Base-by-base conservation (phyloP, 2,329 filamentous ascomycete genomes). In the Chaetomium olivaceum region DNA sequence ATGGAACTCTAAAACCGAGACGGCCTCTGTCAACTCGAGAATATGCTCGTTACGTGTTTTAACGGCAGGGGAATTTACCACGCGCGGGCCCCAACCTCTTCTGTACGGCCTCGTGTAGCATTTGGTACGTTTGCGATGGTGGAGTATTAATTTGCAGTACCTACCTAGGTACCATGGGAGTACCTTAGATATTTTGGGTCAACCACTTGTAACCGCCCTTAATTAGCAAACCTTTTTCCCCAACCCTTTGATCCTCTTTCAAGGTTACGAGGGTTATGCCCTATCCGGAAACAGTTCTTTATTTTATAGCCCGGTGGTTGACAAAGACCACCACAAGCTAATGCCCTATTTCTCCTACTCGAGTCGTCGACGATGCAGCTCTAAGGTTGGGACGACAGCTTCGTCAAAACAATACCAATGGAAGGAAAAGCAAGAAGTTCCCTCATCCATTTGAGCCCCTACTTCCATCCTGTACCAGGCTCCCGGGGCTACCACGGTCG, bases 401-500 rank as follows among this genome's bases (percentile, higher is more conserved):
- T 48, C 39, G n/a, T 12, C 25, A 54, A 14, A 21, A 39, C 11
- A 43, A 8, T n/a, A 33, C 29, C 25, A 43, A 65, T 65, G 63
- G 59, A 59, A 21, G n/a, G 55, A 31, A 43, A 51, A 14, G 14
- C 16, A 14, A n/a, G n/a, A 12, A 31, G 50, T 16, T 50, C 36
- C 1, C 29, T 56, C 21, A 52, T 60, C n/a, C 48, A 29, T 12
- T 39, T 66, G n/a, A 31, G 29, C 29, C 64, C 56, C 4, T 61
- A 57, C 55, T 59, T 60, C 21, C 25, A 9, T 12, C 48, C 39
- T 29, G 36, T 2, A 33, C 54, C 12, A 2, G 27, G 12, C 2
- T 51, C 51, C 5, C 21, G 19, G 19, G 58, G 58, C 25, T 33
- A 33, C n/a, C 29, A 62, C n/a, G 19, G 29, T 2, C 50, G 64